phyloP scores from a whole-genome alignment of 306 rosid species.

The Ceratonia siliqua region DNA sequence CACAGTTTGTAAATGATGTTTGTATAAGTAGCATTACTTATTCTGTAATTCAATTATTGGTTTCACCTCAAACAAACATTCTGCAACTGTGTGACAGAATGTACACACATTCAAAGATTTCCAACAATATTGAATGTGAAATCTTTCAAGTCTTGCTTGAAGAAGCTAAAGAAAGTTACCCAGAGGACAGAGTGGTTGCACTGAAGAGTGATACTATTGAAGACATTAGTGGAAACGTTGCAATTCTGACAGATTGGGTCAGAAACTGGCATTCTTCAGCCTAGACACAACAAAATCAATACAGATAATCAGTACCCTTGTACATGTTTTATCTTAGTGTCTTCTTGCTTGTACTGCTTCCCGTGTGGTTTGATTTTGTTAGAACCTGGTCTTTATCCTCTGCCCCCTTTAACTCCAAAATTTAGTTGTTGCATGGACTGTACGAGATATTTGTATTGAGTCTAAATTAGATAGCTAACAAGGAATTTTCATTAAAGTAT shows the following conservation, averaged over 20 bases:
- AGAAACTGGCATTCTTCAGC: constrained; percentile 56
- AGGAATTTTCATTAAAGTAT: not conserved
- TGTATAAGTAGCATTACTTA: no score
- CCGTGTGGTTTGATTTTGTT: not conserved
- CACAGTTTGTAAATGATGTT: no score
- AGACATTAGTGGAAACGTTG: constrained; percentile 61
- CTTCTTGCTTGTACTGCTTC: not conserved
- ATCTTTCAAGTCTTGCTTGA: constrained; percentile 86
- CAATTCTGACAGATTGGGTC: constrained; percentile 72
- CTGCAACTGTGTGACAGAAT: constrained; percentile 68
- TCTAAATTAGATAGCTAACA: not conserved
- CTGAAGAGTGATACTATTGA: constrained; percentile 63
- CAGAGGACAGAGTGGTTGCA: constrained; percentile 67
- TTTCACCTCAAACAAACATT: no score
- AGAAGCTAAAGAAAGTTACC: constrained; percentile 83
- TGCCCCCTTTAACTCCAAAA: no score
- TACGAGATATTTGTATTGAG: not conserved
- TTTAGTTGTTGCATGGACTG: not conserved
- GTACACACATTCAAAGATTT: constrained; percentile 65
- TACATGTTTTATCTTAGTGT: not conserved
- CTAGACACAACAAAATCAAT: constrained; percentile 10
- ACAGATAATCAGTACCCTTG: not conserved
- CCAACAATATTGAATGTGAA: constrained; percentile 85
- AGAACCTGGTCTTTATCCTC: not conserved
- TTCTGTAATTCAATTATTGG: no score